These are phyloP conservation scores for Fusarium tuaranense DNA, from an alignment of 2,329 filamentous ascomycete species.

Conservation along the genomic window DNA sequence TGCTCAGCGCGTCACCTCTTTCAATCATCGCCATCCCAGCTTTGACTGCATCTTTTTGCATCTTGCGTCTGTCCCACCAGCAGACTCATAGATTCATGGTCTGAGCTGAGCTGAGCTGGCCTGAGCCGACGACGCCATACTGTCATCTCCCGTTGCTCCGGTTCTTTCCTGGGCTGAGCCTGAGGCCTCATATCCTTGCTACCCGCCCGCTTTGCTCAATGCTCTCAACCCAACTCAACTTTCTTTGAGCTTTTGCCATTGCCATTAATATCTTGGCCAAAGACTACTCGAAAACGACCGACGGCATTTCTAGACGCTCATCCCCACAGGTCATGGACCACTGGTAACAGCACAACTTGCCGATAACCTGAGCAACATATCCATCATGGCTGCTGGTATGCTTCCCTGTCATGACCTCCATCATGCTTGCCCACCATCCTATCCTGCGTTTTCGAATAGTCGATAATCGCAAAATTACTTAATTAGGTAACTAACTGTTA, in stretches of 20 bases:
- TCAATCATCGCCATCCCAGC: conserved; percentile 35
- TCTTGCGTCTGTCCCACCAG: conserved; percentile 17
- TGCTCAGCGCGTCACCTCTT: conserved; percentile 37
- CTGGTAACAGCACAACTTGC: conserved; percentile 31
- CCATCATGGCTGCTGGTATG: conserved; percentile 45
- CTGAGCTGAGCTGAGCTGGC: conserved; percentile 14
- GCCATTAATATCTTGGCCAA: conserved; percentile 16
- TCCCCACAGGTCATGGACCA: conserved; percentile 34
- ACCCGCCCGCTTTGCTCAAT: not conserved
- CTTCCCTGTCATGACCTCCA: conserved; percentile 9
- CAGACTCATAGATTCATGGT: conserved; percentile 5
- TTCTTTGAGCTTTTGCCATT: not conserved
- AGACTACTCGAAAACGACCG: conserved; percentile 12
- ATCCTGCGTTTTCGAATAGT: not conserved
- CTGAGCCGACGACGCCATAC: conserved; percentile 13
- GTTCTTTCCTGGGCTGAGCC: conserved; percentile 11
- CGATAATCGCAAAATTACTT: not conserved
- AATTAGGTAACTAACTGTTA: conserved; percentile 30
- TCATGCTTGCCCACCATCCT: not conserved
- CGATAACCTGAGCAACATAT: conserved; percentile 28
- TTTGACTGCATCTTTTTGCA: conserved; percentile 25
- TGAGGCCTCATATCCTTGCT: not conserved
- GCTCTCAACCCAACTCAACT: not conserved
- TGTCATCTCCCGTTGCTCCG: conserved; percentile 10
- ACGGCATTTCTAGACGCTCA: conserved; percentile 20